Base-by-base conservation (phyloP, 2,329 filamentous ascomycete species). In the Chaetothyriales sp. region DNA sequence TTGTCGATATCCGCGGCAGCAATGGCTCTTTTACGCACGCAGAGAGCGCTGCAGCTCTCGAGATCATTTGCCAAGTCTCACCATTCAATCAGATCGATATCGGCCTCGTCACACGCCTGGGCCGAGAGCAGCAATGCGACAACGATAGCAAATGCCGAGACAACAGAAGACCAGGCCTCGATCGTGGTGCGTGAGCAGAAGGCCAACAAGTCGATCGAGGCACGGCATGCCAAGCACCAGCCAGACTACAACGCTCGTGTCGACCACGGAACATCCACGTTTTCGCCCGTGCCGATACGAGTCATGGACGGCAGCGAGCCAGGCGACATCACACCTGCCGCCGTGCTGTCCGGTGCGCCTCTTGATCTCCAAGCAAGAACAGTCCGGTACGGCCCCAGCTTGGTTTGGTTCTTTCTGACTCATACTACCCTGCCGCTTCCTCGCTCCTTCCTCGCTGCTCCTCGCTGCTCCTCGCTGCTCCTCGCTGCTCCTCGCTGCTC, bases 291-390 rank as follows among this genome's bases (percentile, higher is more conserved):
- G 19, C 90, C 92, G 53, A 89, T 86, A 73, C 78, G 82, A 59
- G 78, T 95, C 55, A 88, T 95, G 78, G 84, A 95, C 65, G 92
- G 89, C 63, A 94, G 85, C 66, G 90, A 97, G 71, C 81, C 84
- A 44, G 79, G 76, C 43, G 79, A 84, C 3, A 73, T 81, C 54
- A 77, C 92, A 44, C 81, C 89, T 49, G 92, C 90, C 22, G 88
- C 89, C 54, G 79, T 92, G 25, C 76, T 95, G 29, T 97, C 92
- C 2, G 92, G 90, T 48, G 92, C 92, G 46, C 94, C 92, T 28
- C 80, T 89, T 52, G 94, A 98, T 67, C 80, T 98, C 18, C 89
- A 98, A 73, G 89, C 86, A 57, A 82, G 92, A 62, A 90, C 86
- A 61, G 94, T 97, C 63, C 85, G 90, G 89, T 95, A 82, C 57